phyloP scores from a whole-genome alignment of 129 eudicot species.

The carrot (Daucus carota) region DH1_v3.0 NC_030387.2:2429001-2429500 shows the following conservation, averaged over 20 bases:
- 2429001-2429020: neutral
- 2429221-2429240: neutral
- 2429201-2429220: neutral
- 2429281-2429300: neutral
- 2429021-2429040: neutral
- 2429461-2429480: neutral
- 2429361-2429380: constrained; percentile 16
- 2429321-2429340: neutral
- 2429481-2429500: neutral
- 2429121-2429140: neutral
- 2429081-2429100: neutral
- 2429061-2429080: neutral
- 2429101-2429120: neutral
- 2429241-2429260: neutral
- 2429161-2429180: neutral
- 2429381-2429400: constrained; percentile 13
- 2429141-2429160: neutral
- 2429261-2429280: neutral
- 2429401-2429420: neutral
- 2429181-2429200: neutral
- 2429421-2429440: neutral
- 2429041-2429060: neutral
- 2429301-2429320: constrained; percentile 10
- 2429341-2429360: constrained; percentile 16
- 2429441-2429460: neutral